Evolutionary conservation across 192 early-diverging fungal genomes (phyloP).

Genomic region (Linnemannia zychae): DNA sequence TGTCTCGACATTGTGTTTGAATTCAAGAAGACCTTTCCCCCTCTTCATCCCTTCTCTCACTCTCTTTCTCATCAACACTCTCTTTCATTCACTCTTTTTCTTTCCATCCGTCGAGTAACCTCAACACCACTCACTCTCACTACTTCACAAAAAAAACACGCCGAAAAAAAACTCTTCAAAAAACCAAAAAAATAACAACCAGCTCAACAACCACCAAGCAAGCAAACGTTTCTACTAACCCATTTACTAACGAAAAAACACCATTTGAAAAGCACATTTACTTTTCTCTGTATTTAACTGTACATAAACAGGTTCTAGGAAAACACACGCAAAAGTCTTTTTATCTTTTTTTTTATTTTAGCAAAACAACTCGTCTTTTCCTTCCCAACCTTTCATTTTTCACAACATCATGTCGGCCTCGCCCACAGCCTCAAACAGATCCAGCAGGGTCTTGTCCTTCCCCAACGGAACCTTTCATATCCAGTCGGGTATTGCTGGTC

Average conservation of each 20-base stretch:
- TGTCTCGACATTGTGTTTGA: constrained; percentile 46
- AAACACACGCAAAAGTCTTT: constrained; percentile 12
- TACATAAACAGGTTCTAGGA: constrained; percentile 15
- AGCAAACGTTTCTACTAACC: constrained; percentile 31
- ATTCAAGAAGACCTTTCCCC: constrained; percentile 38
- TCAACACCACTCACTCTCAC: background rate
- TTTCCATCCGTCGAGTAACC: background rate
- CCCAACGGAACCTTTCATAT: constrained; percentile 45
- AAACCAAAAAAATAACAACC: constrained; percentile 31
- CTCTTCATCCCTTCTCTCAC: constrained; percentile 13
- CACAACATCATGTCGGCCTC: constrained; percentile 32
- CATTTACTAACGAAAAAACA: constrained; percentile 22
- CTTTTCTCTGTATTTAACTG: constrained; percentile 11
- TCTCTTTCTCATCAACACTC: background rate
- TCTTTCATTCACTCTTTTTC: no score
- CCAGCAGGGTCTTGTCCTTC: constrained; percentile 50
- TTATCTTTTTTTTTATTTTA: background rate
- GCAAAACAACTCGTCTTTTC: background rate
- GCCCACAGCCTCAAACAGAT: constrained; percentile 21
- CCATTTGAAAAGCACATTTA: background rate
- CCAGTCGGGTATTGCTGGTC: constrained; percentile 42
- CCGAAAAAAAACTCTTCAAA: background rate
- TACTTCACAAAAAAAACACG: background rate
- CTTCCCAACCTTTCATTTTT: background rate
- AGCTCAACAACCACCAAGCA: background rate